Evolutionary conservation across 116 monocot species (phyloP).

Genomic region (Cymodocea nodosa): DNA sequence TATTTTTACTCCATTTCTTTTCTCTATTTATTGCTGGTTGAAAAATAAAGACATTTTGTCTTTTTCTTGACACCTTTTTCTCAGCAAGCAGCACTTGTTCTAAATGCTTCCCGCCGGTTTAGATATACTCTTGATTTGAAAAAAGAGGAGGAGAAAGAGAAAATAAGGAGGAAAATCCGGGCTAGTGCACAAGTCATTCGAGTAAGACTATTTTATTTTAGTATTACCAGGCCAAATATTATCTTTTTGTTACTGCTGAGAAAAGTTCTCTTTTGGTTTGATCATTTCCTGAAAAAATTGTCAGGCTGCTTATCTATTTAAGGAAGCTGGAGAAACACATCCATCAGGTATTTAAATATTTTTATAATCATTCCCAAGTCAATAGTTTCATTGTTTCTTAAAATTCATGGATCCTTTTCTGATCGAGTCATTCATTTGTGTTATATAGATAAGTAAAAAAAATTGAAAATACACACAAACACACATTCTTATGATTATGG

Average conservation of each 20-base stretch:
- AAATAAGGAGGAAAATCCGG: constrained; percentile 71
- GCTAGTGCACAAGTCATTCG: constrained; percentile 96
- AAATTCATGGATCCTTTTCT: too few species aligned
- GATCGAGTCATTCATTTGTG: too few species aligned
- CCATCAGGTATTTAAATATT: constrained; percentile 27
- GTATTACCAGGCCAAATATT: background rate
- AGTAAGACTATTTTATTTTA: constrained; percentile 24
- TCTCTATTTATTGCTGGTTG: background rate
- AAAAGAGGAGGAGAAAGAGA: constrained; percentile 83
- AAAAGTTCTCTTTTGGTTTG: background rate
- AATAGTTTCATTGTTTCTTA: background rate
- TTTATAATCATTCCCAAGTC: background rate
- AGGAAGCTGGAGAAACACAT: constrained; percentile 71
- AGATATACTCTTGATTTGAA: constrained; percentile 93
- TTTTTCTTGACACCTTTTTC: background rate
- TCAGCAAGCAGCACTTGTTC: constrained; percentile 98
- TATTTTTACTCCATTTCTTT: background rate
- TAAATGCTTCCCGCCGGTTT: constrained; percentile 97
- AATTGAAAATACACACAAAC: too few species aligned
- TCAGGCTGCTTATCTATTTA: constrained; percentile 95
- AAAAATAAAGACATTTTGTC: constrained; percentile 1
- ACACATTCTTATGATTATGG: too few species aligned
- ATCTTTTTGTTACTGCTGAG: too few species aligned
- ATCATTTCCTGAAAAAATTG: constrained; percentile 1
- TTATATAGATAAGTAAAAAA: too few species aligned